Conservation (phyloP, 805 yeast genomes). For the Candida chauliodis region DNA sequence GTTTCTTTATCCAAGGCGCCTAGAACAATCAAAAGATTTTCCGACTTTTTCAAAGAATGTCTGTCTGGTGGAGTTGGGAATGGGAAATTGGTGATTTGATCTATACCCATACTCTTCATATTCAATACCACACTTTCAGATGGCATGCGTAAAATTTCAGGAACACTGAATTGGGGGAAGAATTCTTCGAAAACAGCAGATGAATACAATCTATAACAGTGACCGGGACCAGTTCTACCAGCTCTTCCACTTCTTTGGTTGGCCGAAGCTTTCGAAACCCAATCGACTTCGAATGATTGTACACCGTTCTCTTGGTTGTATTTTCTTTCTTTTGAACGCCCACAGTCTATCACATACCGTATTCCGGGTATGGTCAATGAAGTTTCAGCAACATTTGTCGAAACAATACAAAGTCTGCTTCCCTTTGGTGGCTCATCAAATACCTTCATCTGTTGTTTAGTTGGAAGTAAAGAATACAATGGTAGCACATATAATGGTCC, state of each 20-base stretch:
- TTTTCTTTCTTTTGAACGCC: slow-evolving; percentile 85
- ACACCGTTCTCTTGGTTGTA: slow-evolving; percentile 83
- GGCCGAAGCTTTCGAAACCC: slow-evolving; percentile 95
- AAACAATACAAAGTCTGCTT: slow-evolving; percentile 83
- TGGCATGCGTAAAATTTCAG: slow-evolving; percentile 94
- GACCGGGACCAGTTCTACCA: slow-evolving; percentile 99
- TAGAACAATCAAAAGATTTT: slow-evolving; percentile 59
- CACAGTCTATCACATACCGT: slow-evolving; percentile 91
- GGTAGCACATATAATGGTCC: slow-evolving; percentile 92
- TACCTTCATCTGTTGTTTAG: slow-evolving; percentile 90
- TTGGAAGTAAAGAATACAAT: slow-evolving; percentile 87
- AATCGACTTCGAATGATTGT: slow-evolving; percentile 84
- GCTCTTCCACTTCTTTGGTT: slow-evolving; percentile 97
- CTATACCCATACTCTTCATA: slow-evolving; percentile 97
- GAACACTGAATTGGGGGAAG: slow-evolving; percentile 76
- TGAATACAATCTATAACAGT: slow-evolving; percentile 86
- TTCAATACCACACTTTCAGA: slow-evolving; percentile 92
- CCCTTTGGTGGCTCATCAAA: slow-evolving; percentile 84
- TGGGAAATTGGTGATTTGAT: slow-evolving; percentile 85
- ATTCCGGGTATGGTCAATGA: slow-evolving; percentile 95
- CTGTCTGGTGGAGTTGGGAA: slow-evolving; percentile 92
- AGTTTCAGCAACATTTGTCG: slow-evolving; percentile 98
- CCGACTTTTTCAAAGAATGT: slow-evolving; percentile 56
- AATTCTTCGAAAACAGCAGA: slow-evolving; percentile 91
- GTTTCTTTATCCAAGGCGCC: slow-evolving; percentile 68